phyloP scores from a whole-genome alignment of 495 filamentous ascomycete species.

The Talaromyces trachyspermus region DNA sequence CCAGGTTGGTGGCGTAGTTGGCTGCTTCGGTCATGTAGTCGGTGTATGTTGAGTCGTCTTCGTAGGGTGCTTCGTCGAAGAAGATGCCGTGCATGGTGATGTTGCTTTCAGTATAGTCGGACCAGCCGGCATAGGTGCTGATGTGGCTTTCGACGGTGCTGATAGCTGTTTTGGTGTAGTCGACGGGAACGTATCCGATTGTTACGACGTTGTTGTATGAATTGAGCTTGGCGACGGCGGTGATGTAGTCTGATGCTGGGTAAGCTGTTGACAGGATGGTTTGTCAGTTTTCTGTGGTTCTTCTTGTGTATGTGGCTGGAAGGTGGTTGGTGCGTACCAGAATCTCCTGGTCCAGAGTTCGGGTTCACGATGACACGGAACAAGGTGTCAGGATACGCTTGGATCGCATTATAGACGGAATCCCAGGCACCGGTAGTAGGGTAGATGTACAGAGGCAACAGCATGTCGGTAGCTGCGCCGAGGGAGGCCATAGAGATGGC shows the following conservation, averaged over 20 bases:
- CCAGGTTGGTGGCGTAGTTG: not conserved
- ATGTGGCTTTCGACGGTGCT: conserved; percentile 29
- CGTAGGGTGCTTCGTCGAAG: conserved; percentile 37
- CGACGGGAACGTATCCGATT: conserved; percentile 43
- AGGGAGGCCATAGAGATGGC: not conserved
- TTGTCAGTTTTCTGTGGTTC: not conserved
- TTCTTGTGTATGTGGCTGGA: conserved; percentile 10
- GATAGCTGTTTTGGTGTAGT: conserved; percentile 20
- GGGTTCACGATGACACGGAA: conserved; percentile 44
- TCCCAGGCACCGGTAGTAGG: conserved; percentile 37
- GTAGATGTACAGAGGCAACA: conserved; percentile 46
- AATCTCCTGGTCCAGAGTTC: conserved; percentile 37
- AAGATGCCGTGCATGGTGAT: conserved; percentile 39
- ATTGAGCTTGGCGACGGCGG: conserved; percentile 30
- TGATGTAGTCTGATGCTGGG: conserved; percentile 25
- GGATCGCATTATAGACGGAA: conserved; percentile 29
- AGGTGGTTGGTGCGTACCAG: too few relatives aligned
- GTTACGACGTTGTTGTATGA: conserved; percentile 34
- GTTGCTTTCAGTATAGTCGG: conserved; percentile 17
- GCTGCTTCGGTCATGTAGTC: conserved; percentile 22
- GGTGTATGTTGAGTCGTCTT: conserved; percentile 17
- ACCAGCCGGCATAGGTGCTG: conserved; percentile 35
- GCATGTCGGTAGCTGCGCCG: conserved; percentile 23
- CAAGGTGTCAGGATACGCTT: conserved; percentile 23
- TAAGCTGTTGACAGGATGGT: conserved; percentile 7